phyloP scores from a whole-genome alignment of 2,329 filamentous ascomycete species.

The Monosporascus sp. region DNA sequence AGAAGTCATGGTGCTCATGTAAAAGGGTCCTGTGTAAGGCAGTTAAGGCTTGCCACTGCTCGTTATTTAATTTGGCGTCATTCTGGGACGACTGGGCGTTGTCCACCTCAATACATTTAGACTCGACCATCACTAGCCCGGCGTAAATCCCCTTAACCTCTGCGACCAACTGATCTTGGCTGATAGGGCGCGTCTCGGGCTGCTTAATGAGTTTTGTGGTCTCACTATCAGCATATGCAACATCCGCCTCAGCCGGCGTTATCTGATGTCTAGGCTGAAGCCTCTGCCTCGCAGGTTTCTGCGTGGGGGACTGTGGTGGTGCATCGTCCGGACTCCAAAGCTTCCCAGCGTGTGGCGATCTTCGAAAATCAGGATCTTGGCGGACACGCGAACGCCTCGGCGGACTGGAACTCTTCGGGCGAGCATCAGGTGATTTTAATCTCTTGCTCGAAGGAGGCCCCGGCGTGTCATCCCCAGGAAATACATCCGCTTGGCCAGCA shows the following conservation, averaged over 20 bases:
- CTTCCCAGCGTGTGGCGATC: background rate
- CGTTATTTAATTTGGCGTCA: constrained; percentile 44
- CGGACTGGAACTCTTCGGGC: background rate
- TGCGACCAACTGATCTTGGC: constrained; percentile 70
- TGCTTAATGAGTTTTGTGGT: constrained; percentile 17
- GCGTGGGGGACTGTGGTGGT: background rate
- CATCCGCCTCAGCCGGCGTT: constrained; percentile 3
- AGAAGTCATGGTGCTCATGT: constrained; percentile 81
- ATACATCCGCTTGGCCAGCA: background rate
- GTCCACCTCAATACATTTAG: constrained; percentile 80
- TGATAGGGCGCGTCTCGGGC: constrained; percentile 51
- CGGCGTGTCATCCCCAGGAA: background rate
- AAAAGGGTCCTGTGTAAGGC: constrained; percentile 74
- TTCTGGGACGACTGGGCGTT: constrained; percentile 47
- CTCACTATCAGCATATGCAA: constrained; percentile 7
- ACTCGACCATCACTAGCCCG: constrained; percentile 79
- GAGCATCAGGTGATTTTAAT: background rate
- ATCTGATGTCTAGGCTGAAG: background rate
- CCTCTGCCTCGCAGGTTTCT: background rate
- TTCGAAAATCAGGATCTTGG: background rate
- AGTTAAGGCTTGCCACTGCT: constrained; percentile 82
- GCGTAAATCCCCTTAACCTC: constrained; percentile 83
- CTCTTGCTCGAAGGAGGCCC: background rate
- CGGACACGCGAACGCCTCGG: background rate
- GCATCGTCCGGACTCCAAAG: background rate